A percentile compares a stretch with the other conserved stretches of the same genome.
These are phyloP conservation scores for Solanum piurae DNA, from an alignment of 257 asterid genomes.

Conservation along the genomic window DNA sequence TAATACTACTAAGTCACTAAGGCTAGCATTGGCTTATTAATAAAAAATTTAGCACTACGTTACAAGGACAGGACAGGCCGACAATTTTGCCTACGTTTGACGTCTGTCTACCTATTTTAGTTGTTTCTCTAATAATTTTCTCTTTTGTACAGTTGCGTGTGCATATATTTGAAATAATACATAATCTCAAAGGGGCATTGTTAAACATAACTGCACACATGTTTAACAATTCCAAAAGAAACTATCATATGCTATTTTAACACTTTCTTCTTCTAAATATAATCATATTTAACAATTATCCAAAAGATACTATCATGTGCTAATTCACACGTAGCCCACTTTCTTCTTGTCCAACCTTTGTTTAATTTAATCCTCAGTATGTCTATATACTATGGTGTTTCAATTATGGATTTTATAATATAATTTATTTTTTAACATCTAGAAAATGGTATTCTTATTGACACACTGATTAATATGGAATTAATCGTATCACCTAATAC, in stretches of 20 bases:
- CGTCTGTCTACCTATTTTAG: conserved; percentile 1
- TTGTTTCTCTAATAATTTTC: neutral
- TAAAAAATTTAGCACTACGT: neutral
- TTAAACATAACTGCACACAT: neutral
- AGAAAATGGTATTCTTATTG: too few relatives aligned
- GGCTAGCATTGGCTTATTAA: neutral
- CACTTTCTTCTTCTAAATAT: neutral
- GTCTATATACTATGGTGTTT: too few relatives aligned
- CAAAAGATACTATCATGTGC: neutral
- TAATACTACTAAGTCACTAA: neutral
- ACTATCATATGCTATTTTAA: neutral
- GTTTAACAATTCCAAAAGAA: neutral
- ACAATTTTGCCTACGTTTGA: neutral
- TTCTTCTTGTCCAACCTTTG: neutral
- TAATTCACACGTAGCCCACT: neutral
- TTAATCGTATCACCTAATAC: neutral
- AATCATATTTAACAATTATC: neutral
- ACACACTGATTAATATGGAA: too few relatives aligned
- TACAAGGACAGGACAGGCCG: conserved; percentile 4
- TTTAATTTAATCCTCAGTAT: neutral
- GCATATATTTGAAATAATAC: neutral
- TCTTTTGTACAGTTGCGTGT: neutral
- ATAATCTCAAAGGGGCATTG: neutral
- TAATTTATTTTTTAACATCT: too few relatives aligned
- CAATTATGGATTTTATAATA: neutral